Percentiles rank a stretch among this genome's conserved stretches.
Evolutionary conservation across 345 rosid genomes (phyloP).

Genomic region (Capsella bursapastoris): DNA sequence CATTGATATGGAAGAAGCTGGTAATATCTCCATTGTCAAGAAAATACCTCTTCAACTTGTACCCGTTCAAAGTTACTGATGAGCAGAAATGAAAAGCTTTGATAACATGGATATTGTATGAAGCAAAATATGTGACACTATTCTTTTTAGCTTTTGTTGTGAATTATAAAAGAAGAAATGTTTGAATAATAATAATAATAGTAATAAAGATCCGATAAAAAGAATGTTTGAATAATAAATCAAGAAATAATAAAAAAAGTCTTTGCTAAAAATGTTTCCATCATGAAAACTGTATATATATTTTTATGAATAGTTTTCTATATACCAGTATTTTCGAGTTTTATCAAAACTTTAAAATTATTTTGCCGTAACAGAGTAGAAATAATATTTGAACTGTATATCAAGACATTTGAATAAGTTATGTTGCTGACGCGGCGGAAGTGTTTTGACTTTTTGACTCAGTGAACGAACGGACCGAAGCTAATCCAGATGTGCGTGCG

Average conservation of each 20-base stretch:
- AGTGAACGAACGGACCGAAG: too few relatives aligned
- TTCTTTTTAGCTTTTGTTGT: neutral
- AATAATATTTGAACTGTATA: too few relatives aligned
- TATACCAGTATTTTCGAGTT: neutral
- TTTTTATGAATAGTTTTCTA: too few relatives aligned
- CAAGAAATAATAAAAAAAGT: neutral
- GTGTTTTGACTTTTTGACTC: too few relatives aligned
- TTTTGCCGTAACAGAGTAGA: neutral
- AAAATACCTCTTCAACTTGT: constrained; percentile 48
- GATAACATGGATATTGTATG: neutral
- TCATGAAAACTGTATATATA: too few relatives aligned
- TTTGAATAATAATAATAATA: neutral
- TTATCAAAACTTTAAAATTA: neutral
- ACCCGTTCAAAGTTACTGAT: neutral
- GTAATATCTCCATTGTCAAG: constrained; percentile 16
- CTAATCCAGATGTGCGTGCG: too few relatives aligned
- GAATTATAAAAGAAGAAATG: neutral
- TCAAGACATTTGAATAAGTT: too few relatives aligned
- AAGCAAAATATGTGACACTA: neutral
- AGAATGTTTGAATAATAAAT: neutral
- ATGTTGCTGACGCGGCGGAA: too few relatives aligned
- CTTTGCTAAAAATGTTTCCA: too few relatives aligned
- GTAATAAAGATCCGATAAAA: too few relatives aligned
- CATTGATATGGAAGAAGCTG: constrained; percentile 40
- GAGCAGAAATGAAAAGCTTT: neutral